Base-by-base conservation (phyloP, 169 alveolate genomes). In the Eimeria mitis region DNA sequence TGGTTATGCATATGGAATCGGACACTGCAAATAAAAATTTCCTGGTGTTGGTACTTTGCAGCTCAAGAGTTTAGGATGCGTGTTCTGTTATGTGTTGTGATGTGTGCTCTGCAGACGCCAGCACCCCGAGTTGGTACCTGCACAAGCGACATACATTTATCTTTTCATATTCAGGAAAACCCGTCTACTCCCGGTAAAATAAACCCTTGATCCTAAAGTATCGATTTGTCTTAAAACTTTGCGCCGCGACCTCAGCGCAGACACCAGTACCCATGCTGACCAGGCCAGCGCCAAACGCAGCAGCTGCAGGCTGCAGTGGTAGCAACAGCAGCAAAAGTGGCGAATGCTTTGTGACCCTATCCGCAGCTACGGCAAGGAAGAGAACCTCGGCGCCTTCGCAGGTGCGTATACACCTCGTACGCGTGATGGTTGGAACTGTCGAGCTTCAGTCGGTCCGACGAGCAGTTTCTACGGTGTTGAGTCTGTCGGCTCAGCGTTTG, bases 151-250 rank as follows among this genome's bases (percentile, higher is more conserved):
- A 98, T 96, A 97, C 96, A 71, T 97, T 98, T 85, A 97, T 98
- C 89, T 97, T 98, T 97, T 97, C 98, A 49, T 98, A 95, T 81
- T 97, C 98, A 9, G 98, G 98, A 61, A 98, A 97, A 89, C 98
- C 98, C 31, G 99, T 98, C 40, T 97, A 96, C 95, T 96, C 98
- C 70, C 95, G 95, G 94, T 95, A 47, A 78, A 70, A n/a, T n/a
- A n/a, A n/a, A n/a, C 56, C 65, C 47, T 44, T 28, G n/a, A 78
- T 25, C 65, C 25, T 81, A 25, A 81, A 16, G n/a, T 16, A 13
- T 54, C 65, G 37, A 28, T 4, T 16, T 8, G 25, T 4, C 14
- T 28, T 81, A 37, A 47, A 52, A 23, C 63, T 6, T 44, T 25
- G 6, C 61, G 34, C 85, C 44, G 63, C 88, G 61, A 47, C 37